Conservation (phyloP, 2,329 filamentous ascomycete species). For the Colletotrichum ledebouriae region DNA sequence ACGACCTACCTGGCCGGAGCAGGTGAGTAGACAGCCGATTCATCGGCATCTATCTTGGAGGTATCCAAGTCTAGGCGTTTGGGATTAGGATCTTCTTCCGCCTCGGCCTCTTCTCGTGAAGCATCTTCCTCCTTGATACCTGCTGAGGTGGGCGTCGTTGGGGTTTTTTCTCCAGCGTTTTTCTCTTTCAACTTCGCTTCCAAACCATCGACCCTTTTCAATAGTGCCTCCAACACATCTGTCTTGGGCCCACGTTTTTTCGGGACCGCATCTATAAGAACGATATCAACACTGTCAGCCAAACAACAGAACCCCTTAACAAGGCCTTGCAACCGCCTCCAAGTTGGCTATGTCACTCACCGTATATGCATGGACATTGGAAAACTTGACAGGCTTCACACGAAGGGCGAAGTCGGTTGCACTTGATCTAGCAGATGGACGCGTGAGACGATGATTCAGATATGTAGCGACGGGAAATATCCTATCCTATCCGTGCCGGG, state of each 20-base stretch:
- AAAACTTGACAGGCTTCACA: conserved; percentile 93
- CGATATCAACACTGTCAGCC: conserved; percentile 15
- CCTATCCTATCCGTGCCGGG: background rate
- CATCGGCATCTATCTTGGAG: conserved; percentile 50
- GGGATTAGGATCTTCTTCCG: conserved; percentile 54
- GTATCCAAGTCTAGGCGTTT: conserved; percentile 58
- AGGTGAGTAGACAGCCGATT: conserved; percentile 60
- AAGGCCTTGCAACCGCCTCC: no score
- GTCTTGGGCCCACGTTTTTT: conserved; percentile 94
- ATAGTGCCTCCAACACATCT: conserved; percentile 84
- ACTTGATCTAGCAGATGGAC: conserved; percentile 79
- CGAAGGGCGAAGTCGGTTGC: conserved; percentile 85
- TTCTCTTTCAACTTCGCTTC: conserved; percentile 84
- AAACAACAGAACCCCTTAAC: background rate
- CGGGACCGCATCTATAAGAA: conserved; percentile 79
- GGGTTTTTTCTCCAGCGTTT: conserved; percentile 57
- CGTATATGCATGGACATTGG: conserved; percentile 89
- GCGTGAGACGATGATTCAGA: conserved; percentile 27
- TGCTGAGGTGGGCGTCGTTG: conserved; percentile 44
- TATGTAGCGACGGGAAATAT: background rate
- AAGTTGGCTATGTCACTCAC: conserved; percentile 62
- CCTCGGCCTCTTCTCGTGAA: conserved; percentile 45
- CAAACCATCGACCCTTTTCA: conserved; percentile 88
- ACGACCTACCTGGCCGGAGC: conserved; percentile 52
- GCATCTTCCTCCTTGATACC: conserved; percentile 45